Evolutionary conservation across 2,329 filamentous ascomycete species (phyloP).

Genomic region (Aspergillus amoenus): DNA sequence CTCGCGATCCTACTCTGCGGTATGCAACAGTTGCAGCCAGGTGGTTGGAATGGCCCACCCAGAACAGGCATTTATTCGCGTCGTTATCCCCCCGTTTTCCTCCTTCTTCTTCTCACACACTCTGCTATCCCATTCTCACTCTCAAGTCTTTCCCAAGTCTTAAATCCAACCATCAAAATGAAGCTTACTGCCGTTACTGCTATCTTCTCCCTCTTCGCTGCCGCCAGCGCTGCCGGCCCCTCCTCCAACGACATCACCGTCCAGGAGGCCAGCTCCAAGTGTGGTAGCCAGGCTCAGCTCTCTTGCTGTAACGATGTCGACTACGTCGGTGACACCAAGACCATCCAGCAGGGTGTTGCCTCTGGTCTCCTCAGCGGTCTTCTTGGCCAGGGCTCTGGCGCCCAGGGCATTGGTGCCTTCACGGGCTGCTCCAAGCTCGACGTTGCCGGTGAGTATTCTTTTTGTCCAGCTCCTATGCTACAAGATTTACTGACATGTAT

Average conservation of each 20-base stretch:
- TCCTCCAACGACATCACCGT: constrained; percentile 31
- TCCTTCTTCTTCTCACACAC: neutral
- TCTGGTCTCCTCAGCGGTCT: constrained; percentile 32
- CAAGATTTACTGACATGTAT: neutral
- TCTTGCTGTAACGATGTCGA: constrained; percentile 40
- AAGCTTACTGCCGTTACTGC: constrained; percentile 30
- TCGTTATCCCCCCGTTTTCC: neutral
- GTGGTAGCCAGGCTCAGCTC: constrained; percentile 35
- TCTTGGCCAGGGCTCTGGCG: constrained; percentile 30
- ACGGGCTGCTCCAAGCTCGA: constrained; percentile 41
- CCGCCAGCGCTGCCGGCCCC: constrained; percentile 24
- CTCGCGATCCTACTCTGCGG: neutral
- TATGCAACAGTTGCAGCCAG: neutral
- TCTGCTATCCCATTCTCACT: neutral
- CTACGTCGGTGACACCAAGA: constrained; percentile 33
- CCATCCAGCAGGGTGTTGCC: constrained; percentile 30
- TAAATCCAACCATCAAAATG: constrained; percentile 25
- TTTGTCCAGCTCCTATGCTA: neutral
- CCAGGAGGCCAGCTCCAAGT: constrained; percentile 33
- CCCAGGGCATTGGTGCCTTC: constrained; percentile 36
- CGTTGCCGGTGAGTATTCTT: constrained; percentile 19
- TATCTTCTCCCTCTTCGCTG: constrained; percentile 27
- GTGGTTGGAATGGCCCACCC: neutral
- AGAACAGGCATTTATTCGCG: neutral
- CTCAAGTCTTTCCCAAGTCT: neutral